These are phyloP conservation scores for Lycium ferocissimum DNA, from an alignment of 257 asterid genomes.

Conservation along the genomic window DNA sequence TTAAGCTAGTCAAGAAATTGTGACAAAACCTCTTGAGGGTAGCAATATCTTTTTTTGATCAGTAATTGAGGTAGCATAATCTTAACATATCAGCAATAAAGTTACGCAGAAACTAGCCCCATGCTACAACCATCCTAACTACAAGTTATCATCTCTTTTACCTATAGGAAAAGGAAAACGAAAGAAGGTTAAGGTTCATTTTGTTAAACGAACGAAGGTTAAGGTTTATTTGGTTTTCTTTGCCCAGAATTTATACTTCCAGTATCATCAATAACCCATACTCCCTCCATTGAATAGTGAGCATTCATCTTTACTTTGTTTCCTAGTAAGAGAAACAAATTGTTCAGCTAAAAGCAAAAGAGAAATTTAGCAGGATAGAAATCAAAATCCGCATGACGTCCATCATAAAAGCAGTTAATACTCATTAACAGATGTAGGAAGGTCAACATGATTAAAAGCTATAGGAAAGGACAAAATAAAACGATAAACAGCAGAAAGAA, in stretches of 20 bases:
- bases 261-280: background rate
- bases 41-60: too few species aligned
- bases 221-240: background rate
- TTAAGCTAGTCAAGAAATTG: background rate
- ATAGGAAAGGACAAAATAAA: background rate
- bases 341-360: background rate
- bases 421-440: background rate
- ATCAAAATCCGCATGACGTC: background rate
- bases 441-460: background rate
- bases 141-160: constrained; percentile 2
- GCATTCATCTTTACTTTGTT: background rate
- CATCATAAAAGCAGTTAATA: background rate
- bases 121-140: background rate
- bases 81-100: background rate
- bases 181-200: background rate
- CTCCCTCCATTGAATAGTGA: background rate
- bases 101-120: background rate
- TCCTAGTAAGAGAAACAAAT: background rate
- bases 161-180: background rate
- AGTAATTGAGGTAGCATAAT: background rate
- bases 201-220: background rate
- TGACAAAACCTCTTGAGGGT: background rate
- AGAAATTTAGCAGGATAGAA: background rate
- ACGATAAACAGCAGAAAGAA: constrained; percentile 7
- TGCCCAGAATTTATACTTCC: background rate